Base-by-base conservation (phyloP, 1,139 yeast genomes). In the Candida gigantensis region DNA sequence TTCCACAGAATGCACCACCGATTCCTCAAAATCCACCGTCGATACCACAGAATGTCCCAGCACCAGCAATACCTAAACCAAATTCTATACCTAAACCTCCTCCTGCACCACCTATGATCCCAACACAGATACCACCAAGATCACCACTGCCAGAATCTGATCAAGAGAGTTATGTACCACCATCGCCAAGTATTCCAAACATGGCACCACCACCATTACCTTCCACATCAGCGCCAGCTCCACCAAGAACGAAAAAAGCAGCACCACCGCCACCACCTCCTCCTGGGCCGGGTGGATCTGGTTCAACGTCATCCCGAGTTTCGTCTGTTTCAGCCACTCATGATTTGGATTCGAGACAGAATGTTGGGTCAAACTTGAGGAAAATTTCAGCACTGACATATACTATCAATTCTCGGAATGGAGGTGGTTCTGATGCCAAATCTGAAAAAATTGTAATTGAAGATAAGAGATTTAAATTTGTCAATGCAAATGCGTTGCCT, bases 401-500 rank as follows among this genome's bases (percentile, higher is more conserved):
- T 50, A 79, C 84, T 0, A 77, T 79, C 35, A 38, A 39, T 24
- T 30, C 35, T 13, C 19, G 39, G 9, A 36, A 36, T 25, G 39
- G 35, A 2, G 19, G 11, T 12, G 26, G 19, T 15, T 55, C 43
- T 3, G 33, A 44, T 16, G 38, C 44, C 9, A 19, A 55, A 6
- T 39, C 44, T 5, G 19, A 56, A 7, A 72, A 66, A 43, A 49
- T 76, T 2, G 61, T 57, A 5, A 85, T 89, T 41, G 90, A 87
- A 47, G 96, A 88, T 54, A 55, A 54, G 17, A 68, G 94, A 47
- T 92, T 83, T 67, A 78, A 73, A 50, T 92, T 90, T 66, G 59
- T 65, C 10, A 85, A 86, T 57, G 73, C 78, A 18, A 64, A 65
- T 35, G 83, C 87, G 16, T 68, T 92, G 36, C 97, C 98, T 0